These are phyloP conservation scores for Porpolomopsis calyptriformis DNA, from an alignment of 768 basidiomycete genomes.

Conservation along the genomic window DNA sequence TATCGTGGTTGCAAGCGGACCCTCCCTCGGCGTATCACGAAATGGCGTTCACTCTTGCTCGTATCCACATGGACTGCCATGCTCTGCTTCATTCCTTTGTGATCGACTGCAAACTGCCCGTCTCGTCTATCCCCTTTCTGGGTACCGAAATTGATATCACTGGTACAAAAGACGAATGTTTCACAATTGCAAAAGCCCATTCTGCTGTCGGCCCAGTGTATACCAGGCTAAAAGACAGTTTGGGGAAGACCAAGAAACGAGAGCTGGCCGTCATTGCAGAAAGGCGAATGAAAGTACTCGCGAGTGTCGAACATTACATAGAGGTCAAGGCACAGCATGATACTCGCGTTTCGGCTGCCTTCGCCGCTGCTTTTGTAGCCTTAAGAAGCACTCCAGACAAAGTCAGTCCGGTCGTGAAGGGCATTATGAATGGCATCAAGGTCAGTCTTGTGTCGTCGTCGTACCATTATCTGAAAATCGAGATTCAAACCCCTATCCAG, in stretches of 20 bases:
- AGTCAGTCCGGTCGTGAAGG: constrained; percentile 92
- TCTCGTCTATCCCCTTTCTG: constrained; percentile 67
- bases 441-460: constrained; percentile 29
- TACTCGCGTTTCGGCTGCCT: constrained; percentile 75
- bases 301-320: constrained; percentile 67
- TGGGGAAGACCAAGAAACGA: constrained; percentile 71
- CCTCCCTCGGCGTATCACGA: constrained; percentile 83
- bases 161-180: constrained; percentile 50
- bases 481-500: constrained; percentile 24
- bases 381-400: constrained; percentile 82
- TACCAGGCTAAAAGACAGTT: constrained; percentile 57
- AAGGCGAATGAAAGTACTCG: constrained; percentile 55
- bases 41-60: constrained; percentile 70
- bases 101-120: constrained; percentile 78
- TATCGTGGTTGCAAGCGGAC: constrained; percentile 62
- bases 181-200: constrained; percentile 72
- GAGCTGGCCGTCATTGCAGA: constrained; percentile 67
- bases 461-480: constrained; percentile 3
- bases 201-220: constrained; percentile 62
- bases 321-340: constrained; percentile 82
- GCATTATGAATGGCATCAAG: constrained; percentile 96
- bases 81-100: constrained; percentile 74
- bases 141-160: constrained; percentile 70
- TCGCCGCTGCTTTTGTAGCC: constrained; percentile 86
- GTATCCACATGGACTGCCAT: constrained; percentile 72